Evolutionary conservation across 202 grass and related monocot species (phyloP).

Genomic region (Dendrocalamus latiflorus): DNA sequence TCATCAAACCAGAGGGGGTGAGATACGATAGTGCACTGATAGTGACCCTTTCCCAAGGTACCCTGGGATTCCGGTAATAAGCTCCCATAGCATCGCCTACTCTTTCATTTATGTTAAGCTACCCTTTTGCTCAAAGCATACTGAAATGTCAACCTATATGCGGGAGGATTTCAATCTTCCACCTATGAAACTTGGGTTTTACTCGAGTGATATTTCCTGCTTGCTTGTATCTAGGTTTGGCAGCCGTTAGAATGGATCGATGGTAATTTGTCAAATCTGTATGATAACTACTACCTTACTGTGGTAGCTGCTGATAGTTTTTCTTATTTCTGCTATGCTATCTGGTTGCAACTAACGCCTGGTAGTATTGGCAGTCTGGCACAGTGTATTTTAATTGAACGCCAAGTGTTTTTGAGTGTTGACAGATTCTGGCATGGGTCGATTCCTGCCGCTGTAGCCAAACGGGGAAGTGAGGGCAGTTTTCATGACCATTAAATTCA

Average conservation of each 20-base stretch:
- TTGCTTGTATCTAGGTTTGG: conserved; percentile 42
- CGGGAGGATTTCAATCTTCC: conserved; percentile 1
- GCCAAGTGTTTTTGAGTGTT: neutral
- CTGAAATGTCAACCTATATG: conserved; percentile 11
- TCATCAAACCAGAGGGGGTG: conserved; percentile 61
- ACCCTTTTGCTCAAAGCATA: conserved; percentile 17
- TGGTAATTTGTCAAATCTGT: conserved; percentile 12
- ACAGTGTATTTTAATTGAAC: neutral
- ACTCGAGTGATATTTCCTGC: conserved; percentile 11
- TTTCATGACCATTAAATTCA: neutral
- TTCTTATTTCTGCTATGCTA: neutral
- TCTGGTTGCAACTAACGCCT: conserved; percentile 4
- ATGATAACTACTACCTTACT: conserved; percentile 1
- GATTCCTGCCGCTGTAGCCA: neutral
- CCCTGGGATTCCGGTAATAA: conserved; percentile 36
- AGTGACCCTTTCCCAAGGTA: neutral
- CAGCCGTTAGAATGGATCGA: conserved; percentile 21
- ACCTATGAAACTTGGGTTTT: neutral
- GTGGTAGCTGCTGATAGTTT: conserved; percentile 11
- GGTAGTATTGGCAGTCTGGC: neutral
- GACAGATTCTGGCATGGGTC: neutral
- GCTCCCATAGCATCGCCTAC: conserved; percentile 1
- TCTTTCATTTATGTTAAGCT: conserved; percentile 11
- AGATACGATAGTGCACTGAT: neutral
- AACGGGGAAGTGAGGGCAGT: neutral